Conservation (phyloP, 202 grass and related monocot genomes). For the Bolboschoenoplectus hybrid region DNA sequence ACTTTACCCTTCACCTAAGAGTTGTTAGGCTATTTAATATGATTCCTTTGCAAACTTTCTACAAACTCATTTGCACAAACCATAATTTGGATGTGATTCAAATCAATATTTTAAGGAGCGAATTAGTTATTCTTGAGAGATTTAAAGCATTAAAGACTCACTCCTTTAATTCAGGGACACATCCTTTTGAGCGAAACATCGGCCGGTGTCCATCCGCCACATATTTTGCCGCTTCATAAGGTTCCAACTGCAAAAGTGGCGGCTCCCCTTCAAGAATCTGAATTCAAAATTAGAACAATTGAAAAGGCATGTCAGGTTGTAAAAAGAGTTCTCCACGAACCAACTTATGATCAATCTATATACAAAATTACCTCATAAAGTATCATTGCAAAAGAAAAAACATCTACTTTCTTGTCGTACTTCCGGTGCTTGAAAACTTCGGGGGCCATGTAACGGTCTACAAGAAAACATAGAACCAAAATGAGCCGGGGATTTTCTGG, state of each 20-base stretch:
- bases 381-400: constrained; percentile 99
- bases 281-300: constrained; percentile 29
- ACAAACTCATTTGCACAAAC: not conserved
- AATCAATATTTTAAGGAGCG: not conserved
- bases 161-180: constrained; percentile 74
- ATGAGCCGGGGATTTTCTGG: not conserved
- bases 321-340: constrained; percentile 17
- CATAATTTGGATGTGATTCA: not conserved
- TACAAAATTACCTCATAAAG: constrained; percentile 78
- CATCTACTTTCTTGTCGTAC: constrained; percentile 98
- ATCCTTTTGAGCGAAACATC: constrained; percentile 66
- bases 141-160: constrained; percentile 47
- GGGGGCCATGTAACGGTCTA: constrained; percentile 98
- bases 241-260: constrained; percentile 79
- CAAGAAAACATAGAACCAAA: constrained; percentile 25
- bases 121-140: constrained; percentile 12
- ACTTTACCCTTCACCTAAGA: not conserved
- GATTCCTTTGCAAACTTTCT: not conserved
- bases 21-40: not conserved
- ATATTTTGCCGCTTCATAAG: constrained; percentile 92
- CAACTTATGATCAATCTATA: constrained; percentile 38
- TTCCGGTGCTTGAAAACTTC: constrained; percentile 99
- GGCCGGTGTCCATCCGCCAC: constrained; percentile 88
- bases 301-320: not conserved
- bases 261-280: constrained; percentile 97